Conservation (phyloP, 768 basidiomycete genomes). For the Coprinellus aureogranulatus region DNA sequence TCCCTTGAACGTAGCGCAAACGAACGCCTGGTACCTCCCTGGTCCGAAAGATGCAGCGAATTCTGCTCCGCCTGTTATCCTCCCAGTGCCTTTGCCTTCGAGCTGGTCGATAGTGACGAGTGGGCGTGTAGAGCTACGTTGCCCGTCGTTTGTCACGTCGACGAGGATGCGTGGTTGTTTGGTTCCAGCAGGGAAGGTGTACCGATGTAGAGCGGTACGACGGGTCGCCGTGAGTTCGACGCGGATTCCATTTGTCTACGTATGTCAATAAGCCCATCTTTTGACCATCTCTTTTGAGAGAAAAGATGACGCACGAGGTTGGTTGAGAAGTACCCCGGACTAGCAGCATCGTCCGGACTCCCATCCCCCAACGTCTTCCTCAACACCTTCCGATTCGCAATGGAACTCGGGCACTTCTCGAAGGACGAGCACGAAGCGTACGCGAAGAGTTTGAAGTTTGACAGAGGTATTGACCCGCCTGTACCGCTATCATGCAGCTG, state of each 20-base stretch:
- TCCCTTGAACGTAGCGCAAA: slow-evolving; percentile 60
- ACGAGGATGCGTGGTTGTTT: slow-evolving; percentile 51
- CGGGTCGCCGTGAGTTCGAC: slow-evolving; percentile 62
- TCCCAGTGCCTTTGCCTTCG: slow-evolving; percentile 45
- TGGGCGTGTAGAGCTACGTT: slow-evolving; percentile 48
- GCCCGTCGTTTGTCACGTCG: slow-evolving; percentile 64
- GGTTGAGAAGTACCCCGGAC: slow-evolving; percentile 65
- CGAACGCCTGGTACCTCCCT: slow-evolving; percentile 53
- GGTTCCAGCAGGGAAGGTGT: slow-evolving; percentile 51
- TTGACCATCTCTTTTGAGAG: too few relatives aligned
- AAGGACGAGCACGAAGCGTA: slow-evolving; percentile 50
- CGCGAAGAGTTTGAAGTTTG: slow-evolving; percentile 63
- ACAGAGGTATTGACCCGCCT: slow-evolving; percentile 54
- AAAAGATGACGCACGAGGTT: slow-evolving; percentile 42
- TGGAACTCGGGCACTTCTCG: slow-evolving; percentile 49
- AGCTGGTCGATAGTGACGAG: slow-evolving; percentile 46
- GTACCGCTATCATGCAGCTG: slow-evolving; percentile 64
- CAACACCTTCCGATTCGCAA: slow-evolving; percentile 43
- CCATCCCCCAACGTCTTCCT: slow-evolving; percentile 52
- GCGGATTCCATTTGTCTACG: slow-evolving; percentile 51
- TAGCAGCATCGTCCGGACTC: slow-evolving; percentile 59
- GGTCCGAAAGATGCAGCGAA: slow-evolving; percentile 62
- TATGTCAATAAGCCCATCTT: too few relatives aligned
- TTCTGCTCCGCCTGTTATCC: slow-evolving; percentile 46
- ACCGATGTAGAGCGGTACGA: slow-evolving; percentile 58